Base-by-base conservation (phyloP, 164 flowering plant genomes). In the Aristolochia californica region DNA sequence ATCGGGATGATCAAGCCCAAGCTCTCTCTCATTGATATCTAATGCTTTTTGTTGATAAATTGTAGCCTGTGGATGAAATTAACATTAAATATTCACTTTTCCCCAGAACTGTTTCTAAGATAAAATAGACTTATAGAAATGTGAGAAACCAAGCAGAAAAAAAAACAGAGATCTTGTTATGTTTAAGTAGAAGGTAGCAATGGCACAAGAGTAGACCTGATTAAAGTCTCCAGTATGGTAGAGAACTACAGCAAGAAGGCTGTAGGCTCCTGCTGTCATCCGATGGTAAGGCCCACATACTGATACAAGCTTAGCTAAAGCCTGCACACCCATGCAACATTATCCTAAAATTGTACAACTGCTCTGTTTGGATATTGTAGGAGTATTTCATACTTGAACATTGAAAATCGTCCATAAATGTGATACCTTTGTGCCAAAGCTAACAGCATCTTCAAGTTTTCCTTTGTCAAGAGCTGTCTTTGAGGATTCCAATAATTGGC, bases 201-300 rank as follows among this genome's bases (percentile, higher is more conserved):
- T 26, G 45, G 27, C 14, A 52, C 48, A 60, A 48, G 45, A 44
- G 24, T 20, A 17, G 53, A 93, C 99, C 99, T 93, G 99, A 79
- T 87, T 93, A 69, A 93, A 93, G 66, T 93, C 99, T 61, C 99
- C 99, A 16, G 99, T 93, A 70, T 93, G 97, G 79, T 89, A 93
- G 55, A 93, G 70, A 65, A 93, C 99, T 53, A 93, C 99, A 53
- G 99, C 99, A 55, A 93, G 89, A 62, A 93, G 90, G 68, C 99
- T 93, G 77, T 89, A 93, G 55, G 99, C 99, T 62, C 99, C 99
- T 10, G 99, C 96, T n/a, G 99, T 93, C 97, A 93, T 93, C 40
- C 97, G 82, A 77, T 93, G 95, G 65, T 89, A 93, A 55, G 99
- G 99, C 68, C 99, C 99, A 74, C 99, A 93, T 58, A 93, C 97